Percentiles rank a stretch among this genome's conserved stretches.
Evolutionary conservation across 2,329 filamentous ascomycete species (phyloP).

Genomic region (Verruconis gallopava): DNA sequence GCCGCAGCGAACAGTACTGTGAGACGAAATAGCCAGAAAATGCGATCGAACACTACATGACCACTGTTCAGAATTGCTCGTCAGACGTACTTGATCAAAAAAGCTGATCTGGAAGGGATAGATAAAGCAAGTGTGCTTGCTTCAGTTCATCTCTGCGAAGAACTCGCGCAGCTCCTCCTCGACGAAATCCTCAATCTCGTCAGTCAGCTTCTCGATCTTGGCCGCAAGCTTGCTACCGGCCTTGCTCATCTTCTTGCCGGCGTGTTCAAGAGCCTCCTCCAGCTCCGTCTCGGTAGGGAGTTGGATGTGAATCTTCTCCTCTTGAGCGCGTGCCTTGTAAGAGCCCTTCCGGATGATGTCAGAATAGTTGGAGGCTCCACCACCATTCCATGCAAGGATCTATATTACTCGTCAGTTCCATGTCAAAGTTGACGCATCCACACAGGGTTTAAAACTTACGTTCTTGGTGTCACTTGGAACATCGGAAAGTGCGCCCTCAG

Average conservation of each 20-base stretch:
- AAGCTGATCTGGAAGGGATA: not conserved
- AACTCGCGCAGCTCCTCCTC: constrained; percentile 37
- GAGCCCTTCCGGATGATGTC: constrained; percentile 63
- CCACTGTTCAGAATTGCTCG: not conserved
- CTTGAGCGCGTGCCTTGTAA: constrained; percentile 41
- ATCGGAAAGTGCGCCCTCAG: constrained; percentile 62
- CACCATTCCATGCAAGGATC: constrained; percentile 97
- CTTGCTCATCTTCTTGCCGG: constrained; percentile 22
- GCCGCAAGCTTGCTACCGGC: constrained; percentile 31
- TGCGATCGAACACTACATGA: too few species aligned
- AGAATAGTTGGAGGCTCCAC: constrained; percentile 82
- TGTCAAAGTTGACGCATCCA: not conserved
- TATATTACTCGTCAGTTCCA: constrained; percentile 17
- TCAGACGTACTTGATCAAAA: not conserved
- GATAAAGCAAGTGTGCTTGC: not conserved
- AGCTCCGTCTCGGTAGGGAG: constrained; percentile 18
- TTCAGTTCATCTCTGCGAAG: constrained; percentile 36
- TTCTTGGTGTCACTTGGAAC: constrained; percentile 81
- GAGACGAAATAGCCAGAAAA: too few species aligned
- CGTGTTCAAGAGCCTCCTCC: constrained; percentile 23
- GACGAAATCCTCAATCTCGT: constrained; percentile 34
- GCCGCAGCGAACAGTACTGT: too few species aligned
- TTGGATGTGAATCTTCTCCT: constrained; percentile 25
- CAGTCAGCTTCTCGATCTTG: constrained; percentile 34
- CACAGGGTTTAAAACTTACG: constrained; percentile 30